These are phyloP conservation scores for Mortierella sp. DNA, from an alignment of 371 early-diverging fungal genomes.

Conservation along the genomic window DNA sequence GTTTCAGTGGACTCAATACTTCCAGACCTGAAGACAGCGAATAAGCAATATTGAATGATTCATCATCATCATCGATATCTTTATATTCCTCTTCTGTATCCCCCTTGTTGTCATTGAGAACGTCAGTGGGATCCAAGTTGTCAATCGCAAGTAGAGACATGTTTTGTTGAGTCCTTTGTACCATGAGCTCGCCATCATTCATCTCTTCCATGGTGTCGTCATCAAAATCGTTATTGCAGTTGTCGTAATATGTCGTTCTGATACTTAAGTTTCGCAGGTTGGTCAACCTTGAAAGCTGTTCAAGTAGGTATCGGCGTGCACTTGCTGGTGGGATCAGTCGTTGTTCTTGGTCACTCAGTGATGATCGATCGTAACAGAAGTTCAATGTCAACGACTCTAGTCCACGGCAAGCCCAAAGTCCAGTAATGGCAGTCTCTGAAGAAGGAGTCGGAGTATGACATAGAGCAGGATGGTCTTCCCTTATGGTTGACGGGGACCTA, in stretches of 20 bases:
- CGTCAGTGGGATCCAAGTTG: background rate
- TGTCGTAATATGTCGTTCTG: constrained; percentile 5
- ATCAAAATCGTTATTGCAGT: background rate
- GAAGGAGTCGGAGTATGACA: background rate
- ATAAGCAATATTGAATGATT: constrained; percentile 3
- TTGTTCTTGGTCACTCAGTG: constrained; percentile 1
- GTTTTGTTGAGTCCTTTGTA: background rate
- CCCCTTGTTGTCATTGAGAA: background rate
- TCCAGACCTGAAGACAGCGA: constrained; percentile 3
- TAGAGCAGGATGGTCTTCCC: background rate
- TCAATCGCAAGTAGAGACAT: constrained; percentile 3
- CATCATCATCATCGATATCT: background rate
- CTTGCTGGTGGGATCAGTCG: background rate
- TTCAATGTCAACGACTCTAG: constrained; percentile 6
- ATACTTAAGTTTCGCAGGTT: background rate
- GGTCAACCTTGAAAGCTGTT: constrained; percentile 10
- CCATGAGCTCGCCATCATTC: background rate
- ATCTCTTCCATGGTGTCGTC: background rate
- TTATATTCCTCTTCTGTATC: constrained; percentile 1
- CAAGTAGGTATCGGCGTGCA: constrained; percentile 7
- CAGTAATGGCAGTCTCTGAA: constrained; percentile 4
- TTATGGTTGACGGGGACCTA: background rate
- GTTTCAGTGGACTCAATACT: constrained; percentile 4
- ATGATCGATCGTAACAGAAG: constrained; percentile 8
- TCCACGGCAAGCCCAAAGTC: background rate